phyloP scores from a whole-genome alignment of 495 filamentous ascomycete species.

The Penicillium bialowiezense region DNA sequence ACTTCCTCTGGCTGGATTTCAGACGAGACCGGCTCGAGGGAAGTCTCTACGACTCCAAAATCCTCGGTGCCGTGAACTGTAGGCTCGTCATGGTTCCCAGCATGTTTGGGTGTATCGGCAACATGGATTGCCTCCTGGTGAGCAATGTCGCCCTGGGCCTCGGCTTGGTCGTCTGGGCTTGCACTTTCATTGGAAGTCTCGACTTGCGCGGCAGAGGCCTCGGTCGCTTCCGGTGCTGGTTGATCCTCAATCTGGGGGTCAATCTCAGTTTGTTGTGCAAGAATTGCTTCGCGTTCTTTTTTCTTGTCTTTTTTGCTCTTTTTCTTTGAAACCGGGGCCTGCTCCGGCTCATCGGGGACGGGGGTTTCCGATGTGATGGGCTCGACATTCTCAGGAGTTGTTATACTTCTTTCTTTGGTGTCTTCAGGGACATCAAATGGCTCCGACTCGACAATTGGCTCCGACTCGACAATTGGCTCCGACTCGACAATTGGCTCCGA shows the following conservation, averaged over 20 bases:
- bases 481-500: neutral
- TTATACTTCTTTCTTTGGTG: neutral
- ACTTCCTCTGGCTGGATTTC: neutral
- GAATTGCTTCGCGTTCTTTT: slow-evolving; percentile 19
- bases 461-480: slow-evolving; percentile 2
- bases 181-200: neutral
- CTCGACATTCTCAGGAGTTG: neutral
- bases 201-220: neutral
- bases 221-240: neutral
- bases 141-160: too few relatives aligned
- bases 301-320: slow-evolving; percentile 35
- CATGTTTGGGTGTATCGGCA: neutral
- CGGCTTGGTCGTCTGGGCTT: neutral
- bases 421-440: slow-evolving; percentile 5
- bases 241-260: slow-evolving; percentile 6
- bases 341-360: slow-evolving; percentile 10
- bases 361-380: neutral
- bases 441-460: slow-evolving; percentile 6
- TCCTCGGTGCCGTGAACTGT: neutral
- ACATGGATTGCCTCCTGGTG: too few relatives aligned
- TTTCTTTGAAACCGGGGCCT: slow-evolving; percentile 17
- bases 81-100: neutral
- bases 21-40: neutral
- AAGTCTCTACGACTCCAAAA: neutral
- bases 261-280: slow-evolving; percentile 10